Evolutionary conservation across 768 basidiomycete species (phyloP).

Genomic region (Hypholoma sublateritium): DNA sequence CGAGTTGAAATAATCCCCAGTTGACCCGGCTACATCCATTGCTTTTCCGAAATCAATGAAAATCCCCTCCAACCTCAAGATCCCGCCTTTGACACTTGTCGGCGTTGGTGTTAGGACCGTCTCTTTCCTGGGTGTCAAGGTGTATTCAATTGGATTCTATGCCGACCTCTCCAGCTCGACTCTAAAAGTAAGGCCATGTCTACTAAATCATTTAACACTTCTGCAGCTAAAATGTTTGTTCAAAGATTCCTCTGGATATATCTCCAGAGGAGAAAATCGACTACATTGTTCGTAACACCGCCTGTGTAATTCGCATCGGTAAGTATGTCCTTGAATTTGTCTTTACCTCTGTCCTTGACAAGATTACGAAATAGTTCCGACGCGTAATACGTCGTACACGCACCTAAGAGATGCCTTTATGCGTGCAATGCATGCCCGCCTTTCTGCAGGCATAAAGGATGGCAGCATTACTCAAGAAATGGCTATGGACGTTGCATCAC

Average conservation of each 20-base stretch:
- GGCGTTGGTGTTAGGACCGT: conserved; percentile 88
- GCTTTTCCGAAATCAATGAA: conserved; percentile 66
- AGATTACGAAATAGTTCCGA: conserved; percentile 56
- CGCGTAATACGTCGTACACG: conserved; percentile 71
- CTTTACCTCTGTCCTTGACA: neutral
- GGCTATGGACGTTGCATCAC: conserved; percentile 54
- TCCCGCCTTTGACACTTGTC: conserved; percentile 67
- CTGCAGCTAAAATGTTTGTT: conserved; percentile 5
- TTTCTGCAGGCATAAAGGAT: conserved; percentile 49
- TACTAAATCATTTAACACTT: neutral
- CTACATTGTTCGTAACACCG: conserved; percentile 62
- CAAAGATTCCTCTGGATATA: conserved; percentile 54
- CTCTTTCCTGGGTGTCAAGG: conserved; percentile 84
- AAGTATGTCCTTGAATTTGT: conserved; percentile 13
- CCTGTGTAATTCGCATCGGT: conserved; percentile 79
- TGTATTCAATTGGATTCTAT: conserved; percentile 91
- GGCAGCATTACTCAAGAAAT: conserved; percentile 59
- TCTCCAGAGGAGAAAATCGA: conserved; percentile 69
- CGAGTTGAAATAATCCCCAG: conserved; percentile 21
- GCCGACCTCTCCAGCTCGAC: conserved; percentile 72
- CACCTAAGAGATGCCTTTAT: conserved; percentile 86
- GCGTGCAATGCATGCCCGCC: conserved; percentile 64
- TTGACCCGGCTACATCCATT: conserved; percentile 74
- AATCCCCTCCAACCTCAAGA: conserved; percentile 61
- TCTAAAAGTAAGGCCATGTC: conserved; percentile 44